Evolutionary conservation across 1,284 basidiomycete genomes (phyloP), one percentile per base, ranked within the genome.

Genomic region (Ustilago crameri): DNA sequence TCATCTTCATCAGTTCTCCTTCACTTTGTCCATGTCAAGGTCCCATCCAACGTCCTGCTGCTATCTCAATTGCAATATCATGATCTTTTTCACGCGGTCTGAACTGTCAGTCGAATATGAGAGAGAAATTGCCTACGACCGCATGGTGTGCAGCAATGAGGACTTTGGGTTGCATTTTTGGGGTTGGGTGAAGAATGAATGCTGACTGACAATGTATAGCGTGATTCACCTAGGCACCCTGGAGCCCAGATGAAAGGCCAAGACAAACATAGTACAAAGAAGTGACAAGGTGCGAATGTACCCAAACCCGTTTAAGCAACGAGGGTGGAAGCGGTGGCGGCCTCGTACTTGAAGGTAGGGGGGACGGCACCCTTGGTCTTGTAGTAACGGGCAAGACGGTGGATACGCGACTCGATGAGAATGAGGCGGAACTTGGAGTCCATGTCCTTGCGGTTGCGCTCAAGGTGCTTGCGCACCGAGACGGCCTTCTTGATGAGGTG

Each of bases 401-500:
- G 95, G 86, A 98, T 97, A 84, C 95, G 90, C 81, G 93, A 96
- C 89, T 98, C 95, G 88, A 98, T 95, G 81, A 97, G 88, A 87
- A 95, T 95, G 83, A 95, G 84, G 73, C 84, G 86, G 86, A 97
- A 98, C 88, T 97, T 97, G 87, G 92, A 93, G 84, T 87, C 93
- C 69, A 74, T 71, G 64, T 74, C 95, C 86, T 95, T 96, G 85
- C 95, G 91, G 92, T 97, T 98, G 82, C 90, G 89, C 87, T 97
- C 93, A 81, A 98, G 90, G 87, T 98, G 95, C 89, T 98, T 98
- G 87, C 95, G 93, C 84, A 98, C 93, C 79, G 92, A 89, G 84
- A 98, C 95, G 85, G 95, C 95, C 90, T 98, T 98, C 91, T 98
- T 98, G 89, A 98, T 91, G 85, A 97, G 91, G 90, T 94, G 91